These are phyloP conservation scores for Casuarina cunninghamiana DNA, from an alignment of 306 rosid species.

Conservation along the genomic window DNA sequence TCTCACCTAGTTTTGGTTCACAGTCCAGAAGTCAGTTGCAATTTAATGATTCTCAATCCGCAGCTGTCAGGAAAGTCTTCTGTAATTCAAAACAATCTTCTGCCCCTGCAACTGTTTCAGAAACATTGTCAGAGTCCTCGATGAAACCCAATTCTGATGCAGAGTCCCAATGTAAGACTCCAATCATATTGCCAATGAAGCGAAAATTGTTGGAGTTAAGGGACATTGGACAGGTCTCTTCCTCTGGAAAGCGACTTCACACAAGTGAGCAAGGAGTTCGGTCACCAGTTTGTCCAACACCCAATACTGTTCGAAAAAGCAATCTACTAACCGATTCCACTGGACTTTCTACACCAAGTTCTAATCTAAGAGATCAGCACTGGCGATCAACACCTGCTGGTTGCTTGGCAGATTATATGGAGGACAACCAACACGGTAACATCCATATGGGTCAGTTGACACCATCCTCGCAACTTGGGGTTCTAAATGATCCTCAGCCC, in stretches of 20 bases:
- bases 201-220: slow-evolving; percentile 70
- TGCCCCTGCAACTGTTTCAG: slow-evolving; percentile 40
- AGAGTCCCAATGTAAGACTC: slow-evolving; percentile 74
- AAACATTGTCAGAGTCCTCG: slow-evolving; percentile 45
- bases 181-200: slow-evolving; percentile 63
- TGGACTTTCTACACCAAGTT: slow-evolving; percentile 61
- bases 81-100: slow-evolving; percentile 52
- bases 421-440: slow-evolving; percentile 57
- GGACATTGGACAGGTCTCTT: slow-evolving; percentile 55
- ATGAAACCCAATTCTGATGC: slow-evolving; percentile 50
- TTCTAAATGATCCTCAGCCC: slow-evolving; percentile 58
- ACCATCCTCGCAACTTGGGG: slow-evolving; percentile 57
- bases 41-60: slow-evolving; percentile 44
- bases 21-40: slow-evolving; percentile 54
- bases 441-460: slow-evolving; percentile 48
- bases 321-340: slow-evolving; percentile 48
- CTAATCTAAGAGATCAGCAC: slow-evolving; percentile 52
- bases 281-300: slow-evolving; percentile 72
- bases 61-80: slow-evolving; percentile 42
- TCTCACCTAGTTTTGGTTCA: slow-evolving; percentile 69
- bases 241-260: slow-evolving; percentile 69
- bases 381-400: slow-evolving; percentile 40
- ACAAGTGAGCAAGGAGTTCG: slow-evolving; percentile 71
- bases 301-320: slow-evolving; percentile 52
- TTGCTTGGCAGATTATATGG: slow-evolving; percentile 49